Evolutionary conservation across 179 eudicot species (phyloP).

Genomic region (Monotropa hypopitys): DNA sequence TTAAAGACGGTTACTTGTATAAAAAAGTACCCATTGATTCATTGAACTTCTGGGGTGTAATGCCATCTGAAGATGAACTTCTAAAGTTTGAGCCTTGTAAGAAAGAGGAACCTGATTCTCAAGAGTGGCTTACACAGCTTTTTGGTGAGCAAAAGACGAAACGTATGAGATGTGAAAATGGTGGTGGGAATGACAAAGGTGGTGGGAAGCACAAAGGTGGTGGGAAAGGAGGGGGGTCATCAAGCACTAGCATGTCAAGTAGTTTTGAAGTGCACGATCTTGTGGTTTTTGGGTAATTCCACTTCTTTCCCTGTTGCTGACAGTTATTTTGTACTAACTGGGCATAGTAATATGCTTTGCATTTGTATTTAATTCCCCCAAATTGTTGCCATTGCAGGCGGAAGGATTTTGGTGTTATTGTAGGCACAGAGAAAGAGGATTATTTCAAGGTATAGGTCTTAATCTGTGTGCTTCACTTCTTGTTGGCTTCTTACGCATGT

Average conservation of each 20-base stretch:
- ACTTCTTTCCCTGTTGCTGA: not conserved
- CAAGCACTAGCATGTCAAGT: slow-evolving; percentile 34
- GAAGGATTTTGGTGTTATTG: slow-evolving; percentile 70
- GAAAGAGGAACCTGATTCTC: slow-evolving; percentile 51
- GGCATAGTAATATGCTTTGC: not conserved
- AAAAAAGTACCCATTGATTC: slow-evolving; percentile 78
- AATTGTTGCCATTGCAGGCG: slow-evolving; percentile 35
- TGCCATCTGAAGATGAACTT: slow-evolving; percentile 70
- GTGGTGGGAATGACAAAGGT: slow-evolving; percentile 31
- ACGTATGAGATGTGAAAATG: slow-evolving; percentile 26
- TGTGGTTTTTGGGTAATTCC: slow-evolving; percentile 65
- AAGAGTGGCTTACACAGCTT: slow-evolving; percentile 77
- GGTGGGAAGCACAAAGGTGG: slow-evolving; percentile 28
- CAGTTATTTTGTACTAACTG: not conserved
- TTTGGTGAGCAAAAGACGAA: slow-evolving; percentile 64
- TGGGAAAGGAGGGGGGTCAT: slow-evolving; percentile 57
- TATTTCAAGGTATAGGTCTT: slow-evolving; percentile 45
- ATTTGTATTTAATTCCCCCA: not conserved
- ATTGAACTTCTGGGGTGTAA: slow-evolving; percentile 58
- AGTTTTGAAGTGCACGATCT: slow-evolving; percentile 72
- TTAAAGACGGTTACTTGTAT: slow-evolving; percentile 79
- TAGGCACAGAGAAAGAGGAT: slow-evolving; percentile 75
- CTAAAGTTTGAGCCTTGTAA: slow-evolving; percentile 55
- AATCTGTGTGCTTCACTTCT: not conserved
- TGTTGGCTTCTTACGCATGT: slow-evolving; percentile 6